These are phyloP conservation scores for Ananas comosus DNA, from an alignment of 176 grass and related monocot genomes.

Conservation along the genomic window DNA sequence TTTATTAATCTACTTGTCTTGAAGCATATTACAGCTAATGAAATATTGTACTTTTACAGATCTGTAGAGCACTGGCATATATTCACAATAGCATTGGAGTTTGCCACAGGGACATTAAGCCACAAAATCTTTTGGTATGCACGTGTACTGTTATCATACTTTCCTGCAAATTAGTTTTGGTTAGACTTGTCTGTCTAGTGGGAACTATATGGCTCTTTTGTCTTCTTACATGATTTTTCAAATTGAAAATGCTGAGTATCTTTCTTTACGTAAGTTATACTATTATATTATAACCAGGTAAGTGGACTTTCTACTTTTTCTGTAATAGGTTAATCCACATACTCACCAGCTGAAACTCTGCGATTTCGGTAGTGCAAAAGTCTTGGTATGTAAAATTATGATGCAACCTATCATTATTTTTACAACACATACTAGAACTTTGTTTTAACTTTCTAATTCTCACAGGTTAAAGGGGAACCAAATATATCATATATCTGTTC, in stretches of 20 bases:
- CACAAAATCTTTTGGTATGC: conserved; percentile 81
- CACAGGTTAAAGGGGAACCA: conserved; percentile 62
- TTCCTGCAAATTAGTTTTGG: not conserved
- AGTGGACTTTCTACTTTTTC: not conserved
- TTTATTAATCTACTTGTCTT: not conserved
- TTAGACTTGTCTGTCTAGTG: not conserved
- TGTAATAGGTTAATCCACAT: conserved; percentile 59
- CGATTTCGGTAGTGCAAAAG: conserved; percentile 80
- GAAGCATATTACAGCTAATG: not conserved
- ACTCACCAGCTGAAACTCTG: conserved; percentile 74
- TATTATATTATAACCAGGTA: no score
- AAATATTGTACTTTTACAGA: conserved; percentile 26
- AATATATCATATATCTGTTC: conserved; percentile 88
- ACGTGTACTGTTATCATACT: not conserved
- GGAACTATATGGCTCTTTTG: not conserved
- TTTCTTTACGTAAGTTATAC: not conserved
- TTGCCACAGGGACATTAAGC: conserved; percentile 78
- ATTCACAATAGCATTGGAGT: conserved; percentile 75
- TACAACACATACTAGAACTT: not conserved
- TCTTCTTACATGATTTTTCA: not conserved
- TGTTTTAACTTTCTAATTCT: not conserved
- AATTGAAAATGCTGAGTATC: not conserved
- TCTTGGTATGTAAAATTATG: conserved; percentile 30
- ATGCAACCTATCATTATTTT: no score
- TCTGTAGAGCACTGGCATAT: conserved; percentile 68